Conservation (phyloP, 768 basidiomycete species). For the Mycena floridula region DNA sequence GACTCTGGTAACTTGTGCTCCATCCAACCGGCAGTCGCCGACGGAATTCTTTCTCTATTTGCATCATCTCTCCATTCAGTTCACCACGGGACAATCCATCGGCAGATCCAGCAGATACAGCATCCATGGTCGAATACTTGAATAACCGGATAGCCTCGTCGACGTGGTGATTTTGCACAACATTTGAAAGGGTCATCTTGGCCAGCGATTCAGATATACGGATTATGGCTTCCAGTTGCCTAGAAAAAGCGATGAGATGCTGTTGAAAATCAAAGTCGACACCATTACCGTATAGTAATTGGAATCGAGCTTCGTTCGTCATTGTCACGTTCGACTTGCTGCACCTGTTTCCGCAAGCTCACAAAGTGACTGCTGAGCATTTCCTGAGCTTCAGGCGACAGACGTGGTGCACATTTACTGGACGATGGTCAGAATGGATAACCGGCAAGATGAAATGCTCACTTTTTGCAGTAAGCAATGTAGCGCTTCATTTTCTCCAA, state of each 20-base stretch:
- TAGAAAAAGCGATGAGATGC: constrained; percentile 14
- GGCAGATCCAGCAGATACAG: constrained; percentile 88
- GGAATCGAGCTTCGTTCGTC: constrained; percentile 98
- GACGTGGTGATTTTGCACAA: constrained; percentile 89
- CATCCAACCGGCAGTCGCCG: constrained; percentile 87
- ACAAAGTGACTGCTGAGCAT: constrained; percentile 97
- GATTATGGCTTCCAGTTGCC: constrained; percentile 97
- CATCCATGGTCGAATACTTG: constrained; percentile 99
- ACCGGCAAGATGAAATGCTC: constrained; percentile 11
- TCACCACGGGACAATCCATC: constrained; percentile 91
- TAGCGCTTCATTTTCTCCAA: constrained; percentile 99
- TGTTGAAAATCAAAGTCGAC: background rate
- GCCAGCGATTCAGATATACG: constrained; percentile 97
- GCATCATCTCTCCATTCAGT: constrained; percentile 87
- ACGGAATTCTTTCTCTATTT: constrained; percentile 83
- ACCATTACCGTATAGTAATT: constrained; percentile 86
- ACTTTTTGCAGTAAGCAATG: constrained; percentile 95
- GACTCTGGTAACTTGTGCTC: constrained; percentile 93
- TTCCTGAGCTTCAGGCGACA: constrained; percentile 91
- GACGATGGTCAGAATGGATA: background rate
- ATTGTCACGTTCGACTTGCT: constrained; percentile 93
- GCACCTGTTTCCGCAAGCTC: constrained; percentile 85
- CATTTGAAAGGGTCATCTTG: constrained; percentile 83
- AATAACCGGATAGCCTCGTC: constrained; percentile 97
- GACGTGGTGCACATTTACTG: constrained; percentile 93